Percentiles rank a stretch among this genome's conserved stretches.
Evolutionary conservation across 371 early-diverging fungal genomes (phyloP).

Genomic region (Neoconidiobolus thromboides): DNA sequence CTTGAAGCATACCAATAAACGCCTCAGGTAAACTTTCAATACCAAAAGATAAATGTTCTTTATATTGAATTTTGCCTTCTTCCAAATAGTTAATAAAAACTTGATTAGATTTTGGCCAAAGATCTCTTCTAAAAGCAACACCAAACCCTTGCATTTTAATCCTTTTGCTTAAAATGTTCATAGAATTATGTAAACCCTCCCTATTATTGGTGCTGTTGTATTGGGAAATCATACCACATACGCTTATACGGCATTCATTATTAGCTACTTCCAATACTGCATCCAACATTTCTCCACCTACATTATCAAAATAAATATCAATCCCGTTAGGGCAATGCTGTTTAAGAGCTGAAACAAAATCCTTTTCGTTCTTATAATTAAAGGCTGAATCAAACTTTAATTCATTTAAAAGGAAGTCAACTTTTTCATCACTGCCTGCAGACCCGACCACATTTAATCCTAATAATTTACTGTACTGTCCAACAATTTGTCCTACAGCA

Average conservation of each 20-base stretch:
- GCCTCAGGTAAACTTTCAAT: slow-evolving; percentile 37
- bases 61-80: slow-evolving; percentile 24
- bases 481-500: slow-evolving; percentile 44
- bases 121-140: slow-evolving; percentile 13
- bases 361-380: slow-evolving; percentile 42
- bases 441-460: slow-evolving; percentile 40
- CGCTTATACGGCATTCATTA: slow-evolving; percentile 26
- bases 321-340: slow-evolving; percentile 35
- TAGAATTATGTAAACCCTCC: slow-evolving; percentile 25
- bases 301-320: slow-evolving; percentile 48
- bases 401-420: slow-evolving; percentile 25
- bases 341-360: slow-evolving; percentile 17
- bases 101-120: slow-evolving; percentile 8
- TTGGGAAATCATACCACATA: slow-evolving; percentile 38
- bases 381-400: slow-evolving; percentile 40
- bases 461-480: slow-evolving; percentile 34
- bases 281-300: slow-evolving; percentile 46
- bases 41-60: slow-evolving; percentile 27
- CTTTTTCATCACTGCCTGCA: slow-evolving; percentile 48
- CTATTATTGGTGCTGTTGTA: slow-evolving; percentile 27
- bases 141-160: slow-evolving; percentile 32
- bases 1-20: slow-evolving; percentile 34
- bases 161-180: slow-evolving; percentile 21
- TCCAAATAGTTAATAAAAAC: slow-evolving; percentile 18
- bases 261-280: slow-evolving; percentile 13